Conservation (phyloP, 1,284 basidiomycete genomes). For the Pyrrhoderma lamaoense region DNA sequence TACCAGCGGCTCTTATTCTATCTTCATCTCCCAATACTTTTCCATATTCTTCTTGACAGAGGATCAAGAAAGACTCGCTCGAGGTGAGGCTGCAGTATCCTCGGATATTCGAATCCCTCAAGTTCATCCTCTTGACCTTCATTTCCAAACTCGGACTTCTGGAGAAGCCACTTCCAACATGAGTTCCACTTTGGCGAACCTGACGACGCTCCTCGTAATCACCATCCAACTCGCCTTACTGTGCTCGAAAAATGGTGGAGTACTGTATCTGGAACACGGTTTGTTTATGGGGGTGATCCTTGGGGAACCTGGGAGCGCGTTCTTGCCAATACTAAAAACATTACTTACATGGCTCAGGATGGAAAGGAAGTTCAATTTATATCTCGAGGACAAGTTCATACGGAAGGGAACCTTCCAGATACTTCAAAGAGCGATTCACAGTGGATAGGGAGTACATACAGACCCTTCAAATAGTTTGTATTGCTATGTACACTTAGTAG, state of each 20-base stretch:
- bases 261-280: slow-evolving; percentile 29
- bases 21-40: neutral
- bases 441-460: too few species aligned
- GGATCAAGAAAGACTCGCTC: neutral
- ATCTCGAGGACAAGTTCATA: too few species aligned
- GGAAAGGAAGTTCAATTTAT: too few species aligned
- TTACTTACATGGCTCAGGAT: too few species aligned
- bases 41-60: too few species aligned
- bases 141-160: neutral
- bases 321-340: too few species aligned
- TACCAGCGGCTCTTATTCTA: slow-evolving; percentile 1
- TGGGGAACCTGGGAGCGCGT: slow-evolving; percentile 39
- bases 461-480: too few species aligned
- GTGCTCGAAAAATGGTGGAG: slow-evolving; percentile 34
- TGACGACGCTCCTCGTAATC: slow-evolving; percentile 20
- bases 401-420: too few species aligned
- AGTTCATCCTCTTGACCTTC: neutral
- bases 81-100: neutral
- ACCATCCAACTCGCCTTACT: slow-evolving; percentile 27
- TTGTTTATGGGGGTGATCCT: slow-evolving; percentile 42
- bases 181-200: slow-evolving; percentile 22
- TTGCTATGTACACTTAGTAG: too few species aligned
- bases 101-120: neutral
- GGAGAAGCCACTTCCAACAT: neutral
- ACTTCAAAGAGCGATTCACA: too few species aligned